phyloP scores from a whole-genome alignment of 306 rosid genomes.

The Dalbergia oliveri region DNA sequence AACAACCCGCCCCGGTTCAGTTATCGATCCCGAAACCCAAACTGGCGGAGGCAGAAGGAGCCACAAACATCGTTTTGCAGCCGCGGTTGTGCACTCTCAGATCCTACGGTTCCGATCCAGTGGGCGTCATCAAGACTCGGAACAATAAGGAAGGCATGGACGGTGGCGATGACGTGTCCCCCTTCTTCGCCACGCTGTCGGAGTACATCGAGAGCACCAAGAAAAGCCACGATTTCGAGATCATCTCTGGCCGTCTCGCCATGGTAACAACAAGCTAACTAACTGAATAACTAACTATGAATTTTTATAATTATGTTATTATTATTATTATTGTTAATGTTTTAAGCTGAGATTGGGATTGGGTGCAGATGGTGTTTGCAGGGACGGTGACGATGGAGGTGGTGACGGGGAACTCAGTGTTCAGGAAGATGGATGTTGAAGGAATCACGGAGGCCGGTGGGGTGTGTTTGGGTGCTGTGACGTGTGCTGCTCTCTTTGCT shows the following conservation, averaged over 20 bases:
- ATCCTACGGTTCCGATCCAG: conserved; percentile 78
- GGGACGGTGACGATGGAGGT: conserved; percentile 73
- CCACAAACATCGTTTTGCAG: conserved; percentile 71
- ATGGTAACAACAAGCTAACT: conserved; percentile 63
- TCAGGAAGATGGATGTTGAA: conserved; percentile 75
- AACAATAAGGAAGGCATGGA: conserved; percentile 33
- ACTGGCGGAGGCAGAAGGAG: conserved; percentile 51
- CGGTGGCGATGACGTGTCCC: conserved; percentile 57
- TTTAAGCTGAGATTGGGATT: background rate
- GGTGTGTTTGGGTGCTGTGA: conserved; percentile 78
- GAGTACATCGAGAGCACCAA: conserved; percentile 86
- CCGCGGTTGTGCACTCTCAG: conserved; percentile 88
- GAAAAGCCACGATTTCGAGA: conserved; percentile 91
- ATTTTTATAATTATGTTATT: too few species aligned
- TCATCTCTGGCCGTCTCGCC: conserved; percentile 93
- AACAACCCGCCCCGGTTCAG: conserved; percentile 52
- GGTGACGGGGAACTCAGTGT: conserved; percentile 83
- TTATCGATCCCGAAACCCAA: conserved; percentile 56
- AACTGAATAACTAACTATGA: too few species aligned
- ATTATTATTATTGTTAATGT: too few species aligned
- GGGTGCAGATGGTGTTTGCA: conserved; percentile 79
- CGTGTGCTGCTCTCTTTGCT: conserved; percentile 74
- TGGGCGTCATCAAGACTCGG: conserved; percentile 53
- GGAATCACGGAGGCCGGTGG: conserved; percentile 86
- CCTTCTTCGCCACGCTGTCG: conserved; percentile 77